Base-by-base conservation (phyloP, 2,329 filamentous ascomycete genomes). In the Mycosphaerelloides madeirae region DNA sequence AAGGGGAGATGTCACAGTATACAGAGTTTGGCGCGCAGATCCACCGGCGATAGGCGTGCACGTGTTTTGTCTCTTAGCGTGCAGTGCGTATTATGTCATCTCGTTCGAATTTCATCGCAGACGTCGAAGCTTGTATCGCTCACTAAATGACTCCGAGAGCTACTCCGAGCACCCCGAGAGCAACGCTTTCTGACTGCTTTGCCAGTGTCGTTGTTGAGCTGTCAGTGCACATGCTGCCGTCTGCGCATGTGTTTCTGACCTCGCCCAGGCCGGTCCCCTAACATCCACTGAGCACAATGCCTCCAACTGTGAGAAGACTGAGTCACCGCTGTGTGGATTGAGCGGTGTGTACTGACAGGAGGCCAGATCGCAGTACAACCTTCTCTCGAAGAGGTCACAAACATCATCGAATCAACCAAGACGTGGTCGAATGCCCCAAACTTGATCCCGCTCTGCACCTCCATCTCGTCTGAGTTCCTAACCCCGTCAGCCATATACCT, bases 401-500 rank as follows among this genome's bases (percentile, higher is more conserved):
- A 78, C 43, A 71, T 83, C 36, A 65, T 85, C 53, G 65, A 71
- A 35, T 68, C 72, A 42, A 73, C 75, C 16, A 68, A 68, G 57
- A 66, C 69, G 19, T 71, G 75, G 31, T 63, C 73, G 43, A 78
- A 78, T 54, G 71, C 80, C 45, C 83, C 85, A 3, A 95, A 93
- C 59, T 78, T 94, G 50, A 79, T 95, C 7, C 88, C 89, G 2
- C 67, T 95, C 32, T 89, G 84, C 68, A 83, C 85, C 19, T 87
- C 90, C 53, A 88, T 95, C 58, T 82, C 88, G 5, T 91, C 91
- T 58, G 91, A 96, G 68, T 83, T 97, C 56, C 78, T 97, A 65
- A 98, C 91, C 1, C 93, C 93, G 3, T 91, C 88, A n/a, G 80
- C 87, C 51, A 91, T 94, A 57, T 98, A 97, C 68, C 78, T 98